Conservation (phyloP, 2,329 filamentous ascomycete genomes). For the Thelonectria discophora region DNA sequence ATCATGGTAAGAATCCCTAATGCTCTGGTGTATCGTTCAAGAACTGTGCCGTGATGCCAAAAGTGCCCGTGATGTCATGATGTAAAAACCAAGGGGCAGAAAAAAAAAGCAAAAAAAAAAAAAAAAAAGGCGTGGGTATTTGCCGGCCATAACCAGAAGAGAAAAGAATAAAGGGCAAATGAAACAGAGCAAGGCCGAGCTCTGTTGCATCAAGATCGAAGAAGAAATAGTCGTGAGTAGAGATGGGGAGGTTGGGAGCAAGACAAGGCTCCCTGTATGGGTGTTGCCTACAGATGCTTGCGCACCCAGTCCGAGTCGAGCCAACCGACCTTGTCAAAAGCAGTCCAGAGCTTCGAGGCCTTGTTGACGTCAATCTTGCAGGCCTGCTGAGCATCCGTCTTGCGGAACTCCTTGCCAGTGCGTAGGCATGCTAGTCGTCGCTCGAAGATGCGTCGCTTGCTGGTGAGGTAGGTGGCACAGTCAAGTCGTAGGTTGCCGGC, state of each 20-base stretch:
- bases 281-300: slow-evolving; percentile 1
- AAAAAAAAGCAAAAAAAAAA: slow-evolving; percentile 24
- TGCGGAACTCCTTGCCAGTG: slow-evolving; percentile 85
- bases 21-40: slow-evolving; percentile 48
- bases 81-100: slow-evolving; percentile 8
- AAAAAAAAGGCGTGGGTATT: slow-evolving; percentile 14
- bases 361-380: slow-evolving; percentile 99
- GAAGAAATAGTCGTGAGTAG: slow-evolving; percentile 27
- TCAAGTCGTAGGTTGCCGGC: slow-evolving; percentile 83
- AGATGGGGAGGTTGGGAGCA: slow-evolving; percentile 11
- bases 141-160: slow-evolving; percentile 19
- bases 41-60: slow-evolving; percentile 46
- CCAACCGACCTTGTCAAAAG: slow-evolving; percentile 89
- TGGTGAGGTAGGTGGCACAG: slow-evolving; percentile 88
- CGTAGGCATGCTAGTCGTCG: slow-evolving; percentile 73
- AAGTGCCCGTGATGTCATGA: slow-evolving; percentile 34
- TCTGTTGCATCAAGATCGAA: slow-evolving; percentile 25
- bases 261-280: neutral
- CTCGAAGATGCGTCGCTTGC: slow-evolving; percentile 91
- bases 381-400: slow-evolving; percentile 95
- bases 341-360: slow-evolving; percentile 89
- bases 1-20: slow-evolving; percentile 49
- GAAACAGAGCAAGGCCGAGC: slow-evolving; percentile 25
- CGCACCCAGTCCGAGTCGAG: slow-evolving; percentile 65
- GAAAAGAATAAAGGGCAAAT: slow-evolving; percentile 13